Percentiles rank a stretch among this genome's conserved stretches.
These are phyloP conservation scores for Citrus sinensis DNA, from an alignment of 345 rosid genomes.

Conservation along the genomic window DNA sequence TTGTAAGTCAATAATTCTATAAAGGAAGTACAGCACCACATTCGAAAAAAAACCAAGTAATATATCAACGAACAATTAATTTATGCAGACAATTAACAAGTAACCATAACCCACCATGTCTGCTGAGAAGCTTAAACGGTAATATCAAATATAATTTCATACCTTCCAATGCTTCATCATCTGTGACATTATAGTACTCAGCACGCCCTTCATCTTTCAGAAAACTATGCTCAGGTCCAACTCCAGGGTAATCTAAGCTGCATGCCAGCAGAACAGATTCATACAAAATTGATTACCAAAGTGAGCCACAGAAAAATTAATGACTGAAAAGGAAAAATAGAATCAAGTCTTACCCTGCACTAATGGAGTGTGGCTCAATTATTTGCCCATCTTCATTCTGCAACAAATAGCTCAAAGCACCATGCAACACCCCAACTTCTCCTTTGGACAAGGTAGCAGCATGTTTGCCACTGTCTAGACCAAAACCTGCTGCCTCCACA, in stretches of 20 bases:
- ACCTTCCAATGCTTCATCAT: slow-evolving; percentile 93
- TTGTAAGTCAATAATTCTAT: neutral
- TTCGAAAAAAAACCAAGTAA: neutral
- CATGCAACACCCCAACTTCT: slow-evolving; percentile 88
- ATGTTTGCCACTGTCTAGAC: slow-evolving; percentile 89
- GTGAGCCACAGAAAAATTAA: neutral
- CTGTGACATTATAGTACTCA: slow-evolving; percentile 75
- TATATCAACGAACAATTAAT: neutral
- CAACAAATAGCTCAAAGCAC: slow-evolving; percentile 94
- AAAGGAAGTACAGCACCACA: neutral
- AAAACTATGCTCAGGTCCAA: slow-evolving; percentile 97
- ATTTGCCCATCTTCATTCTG: slow-evolving; percentile 96
- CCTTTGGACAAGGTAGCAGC: slow-evolving; percentile 90
- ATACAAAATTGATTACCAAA: neutral
- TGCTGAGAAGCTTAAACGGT: neutral
- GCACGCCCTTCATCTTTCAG: slow-evolving; percentile 83
- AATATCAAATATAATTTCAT: slow-evolving; percentile 2
- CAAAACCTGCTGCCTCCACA: slow-evolving; percentile 95
- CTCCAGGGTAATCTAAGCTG: slow-evolving; percentile 98
- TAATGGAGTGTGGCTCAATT: slow-evolving; percentile 86
- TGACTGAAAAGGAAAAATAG: neutral
- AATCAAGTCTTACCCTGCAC: slow-evolving; percentile 68
- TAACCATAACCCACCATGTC: neutral
- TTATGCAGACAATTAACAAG: neutral
- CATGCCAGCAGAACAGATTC: neutral